Evolutionary conservation across 257 asterid genomes (phyloP), one percentile per base, ranked within the genome.

Genomic region (Solanum etuberosum): DNA sequence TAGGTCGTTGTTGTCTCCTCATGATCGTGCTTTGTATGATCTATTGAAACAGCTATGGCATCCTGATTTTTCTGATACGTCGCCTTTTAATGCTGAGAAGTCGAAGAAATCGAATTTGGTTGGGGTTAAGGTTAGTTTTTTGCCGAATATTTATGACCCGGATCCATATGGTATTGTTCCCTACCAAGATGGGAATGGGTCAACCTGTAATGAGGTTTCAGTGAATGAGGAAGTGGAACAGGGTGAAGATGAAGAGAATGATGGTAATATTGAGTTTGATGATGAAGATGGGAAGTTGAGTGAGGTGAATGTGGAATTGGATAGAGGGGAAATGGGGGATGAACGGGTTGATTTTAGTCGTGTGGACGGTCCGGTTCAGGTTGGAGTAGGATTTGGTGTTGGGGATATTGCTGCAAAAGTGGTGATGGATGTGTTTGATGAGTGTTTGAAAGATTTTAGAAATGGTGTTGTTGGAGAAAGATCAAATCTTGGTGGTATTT

Each of bases 251-350:
- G 86, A 72, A 54, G n/a, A 61, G 0, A 54, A 37, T 42, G 37
- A 57, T 57, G 59, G 38, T 65, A 48, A 7, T 63, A 85, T 34
- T 83, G 91, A 40, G 13, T 70, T 87, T 74, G 88, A 85, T 77
- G 87, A 68, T 18, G 90, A 81, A 80, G 83, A 85, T 38, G 88
- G 84, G 86, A 90, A 71, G 67, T 90, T 95, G 90, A 95, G 95
- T 21, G 98, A 93, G 92, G 98, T 94, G 89, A 92, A 94, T 89
- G 98, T 94, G 91, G 92, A 92, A 89, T 90, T 93, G n/a, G 91
- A 59, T 5, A 86, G 51, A 15, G 87, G 78, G 78, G 78, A 83
- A 25, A 86, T 38, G 38, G 74, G 18, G 25, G 61, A 27, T 38
- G 57, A 88, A 32, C 70, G 70, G 25, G 90, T 29, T 35, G 86